Conservation (phyloP, 192 early-diverging fungal genomes). For the Backusella morwellensis region DNA sequence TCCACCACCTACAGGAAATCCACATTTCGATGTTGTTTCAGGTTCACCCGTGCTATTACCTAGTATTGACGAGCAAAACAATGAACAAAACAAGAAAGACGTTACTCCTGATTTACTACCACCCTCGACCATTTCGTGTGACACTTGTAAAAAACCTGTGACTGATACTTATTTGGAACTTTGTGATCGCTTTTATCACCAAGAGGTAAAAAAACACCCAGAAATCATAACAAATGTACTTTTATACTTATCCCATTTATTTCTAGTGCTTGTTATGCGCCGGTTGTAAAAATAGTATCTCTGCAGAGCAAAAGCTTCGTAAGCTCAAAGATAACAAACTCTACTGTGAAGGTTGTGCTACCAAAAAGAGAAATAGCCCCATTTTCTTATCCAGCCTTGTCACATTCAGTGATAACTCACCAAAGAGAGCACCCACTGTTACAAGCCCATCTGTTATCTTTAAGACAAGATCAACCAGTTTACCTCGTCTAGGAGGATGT, state of each 20-base stretch:
- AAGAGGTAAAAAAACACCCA: not conserved
- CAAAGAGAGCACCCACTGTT: not conserved
- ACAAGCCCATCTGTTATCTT: constrained; percentile 29
- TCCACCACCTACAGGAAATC: not conserved
- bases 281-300: not conserved
- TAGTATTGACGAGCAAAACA: not conserved
- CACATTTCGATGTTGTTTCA: constrained; percentile 1
- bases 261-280: constrained; percentile 23
- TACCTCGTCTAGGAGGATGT: constrained; percentile 48
- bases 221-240: not conserved
- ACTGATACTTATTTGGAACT: constrained; percentile 10
- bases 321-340: constrained; percentile 39
- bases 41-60: not conserved
- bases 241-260: not conserved
- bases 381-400: not conserved
- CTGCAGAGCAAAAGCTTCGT: constrained; percentile 37
- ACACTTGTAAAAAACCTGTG: not conserved
- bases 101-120: not conserved
- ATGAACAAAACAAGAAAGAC: not conserved
- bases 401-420: not conserved
- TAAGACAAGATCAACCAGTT: constrained; percentile 35
- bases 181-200: constrained; percentile 4
- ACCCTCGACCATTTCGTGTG: not conserved
- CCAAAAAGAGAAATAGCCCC: not conserved
- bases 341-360: constrained; percentile 41